phyloP scores from a whole-genome alignment of 371 early-diverging fungal species.

The Mucor plumbeus region DNA sequence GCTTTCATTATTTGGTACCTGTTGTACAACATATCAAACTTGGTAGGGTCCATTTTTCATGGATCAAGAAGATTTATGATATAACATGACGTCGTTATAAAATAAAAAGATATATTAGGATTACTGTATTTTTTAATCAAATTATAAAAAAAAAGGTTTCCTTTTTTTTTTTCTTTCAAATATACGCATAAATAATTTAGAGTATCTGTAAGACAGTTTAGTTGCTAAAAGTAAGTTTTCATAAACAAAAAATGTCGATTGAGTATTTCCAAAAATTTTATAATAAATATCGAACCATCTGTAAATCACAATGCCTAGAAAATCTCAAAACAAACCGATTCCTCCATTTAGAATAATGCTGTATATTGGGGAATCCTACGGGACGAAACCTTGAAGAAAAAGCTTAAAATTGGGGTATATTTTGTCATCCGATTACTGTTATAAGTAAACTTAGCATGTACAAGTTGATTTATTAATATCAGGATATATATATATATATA shows the following conservation, averaged over 20 bases:
- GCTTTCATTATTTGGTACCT: background rate
- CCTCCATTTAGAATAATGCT: background rate
- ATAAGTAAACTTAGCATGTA: background rate
- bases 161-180: no score
- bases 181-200: no score
- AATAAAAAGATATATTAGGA: background rate
- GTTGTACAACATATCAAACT: background rate
- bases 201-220: no score
- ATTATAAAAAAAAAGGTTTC: no score
- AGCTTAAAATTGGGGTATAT: background rate
- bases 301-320: no score
- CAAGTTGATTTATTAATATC: background rate
- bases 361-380: background rate
- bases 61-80: background rate
- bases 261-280: no score
- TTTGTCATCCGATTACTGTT: background rate
- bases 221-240: no score
- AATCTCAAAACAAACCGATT: no score
- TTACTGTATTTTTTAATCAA: background rate
- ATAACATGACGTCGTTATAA: background rate
- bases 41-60: background rate
- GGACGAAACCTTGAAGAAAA: background rate
- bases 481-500: no score
- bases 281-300: no score
- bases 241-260: no score